Percentiles rank a stretch among this genome's conserved stretches.
phyloP scores from a whole-genome alignment of 169 alveolate species.

The Plasmodium falciparum region DNA sequence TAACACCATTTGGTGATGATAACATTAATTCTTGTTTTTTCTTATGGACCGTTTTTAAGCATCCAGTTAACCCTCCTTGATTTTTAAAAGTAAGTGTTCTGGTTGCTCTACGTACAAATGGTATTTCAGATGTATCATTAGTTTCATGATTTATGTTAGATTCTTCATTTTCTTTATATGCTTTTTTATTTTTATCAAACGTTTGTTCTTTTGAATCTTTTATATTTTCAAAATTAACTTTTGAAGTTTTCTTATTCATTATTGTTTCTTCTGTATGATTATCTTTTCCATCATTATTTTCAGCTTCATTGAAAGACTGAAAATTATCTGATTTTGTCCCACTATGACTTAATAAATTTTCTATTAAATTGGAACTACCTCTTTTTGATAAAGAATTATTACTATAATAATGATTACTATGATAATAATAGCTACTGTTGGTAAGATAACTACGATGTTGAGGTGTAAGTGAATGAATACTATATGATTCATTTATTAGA shows the following conservation, averaged over 20 bases:
- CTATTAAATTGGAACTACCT: constrained; percentile 49
- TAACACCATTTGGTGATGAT: constrained; percentile 44
- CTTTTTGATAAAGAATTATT: constrained; percentile 22
- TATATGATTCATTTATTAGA: constrained; percentile 30
- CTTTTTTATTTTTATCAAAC: background rate
- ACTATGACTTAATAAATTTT: constrained; percentile 47
- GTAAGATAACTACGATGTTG: no score
- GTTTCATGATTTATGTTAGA: constrained; percentile 9
- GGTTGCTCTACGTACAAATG: constrained; percentile 75
- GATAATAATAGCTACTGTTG: no score
- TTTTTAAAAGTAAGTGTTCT: constrained; percentile 65
- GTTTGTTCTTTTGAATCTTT: constrained; percentile 6
- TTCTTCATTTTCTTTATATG: constrained; percentile 2
- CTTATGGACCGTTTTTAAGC: constrained; percentile 46
- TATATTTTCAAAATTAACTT: constrained; percentile 12
- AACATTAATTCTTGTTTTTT: constrained; percentile 71
- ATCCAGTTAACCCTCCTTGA: constrained; percentile 74
- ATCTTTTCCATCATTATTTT: background rate
- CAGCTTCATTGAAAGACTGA: constrained; percentile 25
- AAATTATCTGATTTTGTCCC: constrained; percentile 47
- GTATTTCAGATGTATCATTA: constrained; percentile 31
- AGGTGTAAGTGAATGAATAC: background rate
- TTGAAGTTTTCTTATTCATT: constrained; percentile 12
- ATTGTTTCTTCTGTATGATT: background rate
- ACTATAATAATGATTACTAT: no score